Evolutionary conservation across 2,329 filamentous ascomycete genomes (phyloP), one percentile per base, ranked within the genome.

Genomic region (Sphaceloma murrayae): DNA sequence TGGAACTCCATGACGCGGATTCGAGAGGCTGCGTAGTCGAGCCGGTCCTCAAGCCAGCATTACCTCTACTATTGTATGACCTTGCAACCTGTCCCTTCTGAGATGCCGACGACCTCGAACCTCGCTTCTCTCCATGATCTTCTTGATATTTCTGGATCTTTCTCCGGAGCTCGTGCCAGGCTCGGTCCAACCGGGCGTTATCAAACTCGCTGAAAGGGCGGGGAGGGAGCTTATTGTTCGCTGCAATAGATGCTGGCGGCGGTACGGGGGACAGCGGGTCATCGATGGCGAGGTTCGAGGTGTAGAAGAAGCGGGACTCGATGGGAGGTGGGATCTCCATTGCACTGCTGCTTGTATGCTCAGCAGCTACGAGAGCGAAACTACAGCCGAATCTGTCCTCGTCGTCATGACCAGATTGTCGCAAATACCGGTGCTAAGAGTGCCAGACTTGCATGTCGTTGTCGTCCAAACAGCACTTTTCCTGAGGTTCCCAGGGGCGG

Each of bases 251-350:
- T 10, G 42, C 43, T 8, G 60, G 55, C 9, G 60, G 58, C 9
- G 61, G 61, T 2, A 63, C 47, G 1, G 61, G 58, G 4, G 60
- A 61, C n/a, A 63, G 55, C 14, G 61, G 61, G 49, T 64, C 61
- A 49, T 64, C 61, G 33, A 64, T 61, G 16, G 60, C 55, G 5
- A 63, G 50, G 5, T 55, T 53, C 5, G 54, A 57, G 30, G 58
- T 55, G 43, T 64, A 63, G 56, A 63, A 63, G 53, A 61, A 64
- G 26, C 61, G 54, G 19, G 58, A 59, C 16, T 53, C 45, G 16
- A 61, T 50, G 1, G 60, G 53, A 6, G 61, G 61, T 21, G 61
- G 61, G 10, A 40, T 13, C 16, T 29, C 36, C 16, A 22, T 19
- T n/a, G 24, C n/a, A 11, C 24, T 6, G 24, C n/a, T n/a, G n/a